Conservation (phyloP, 495 filamentous ascomycete species). For the Entonaema liquescens region DNA sequence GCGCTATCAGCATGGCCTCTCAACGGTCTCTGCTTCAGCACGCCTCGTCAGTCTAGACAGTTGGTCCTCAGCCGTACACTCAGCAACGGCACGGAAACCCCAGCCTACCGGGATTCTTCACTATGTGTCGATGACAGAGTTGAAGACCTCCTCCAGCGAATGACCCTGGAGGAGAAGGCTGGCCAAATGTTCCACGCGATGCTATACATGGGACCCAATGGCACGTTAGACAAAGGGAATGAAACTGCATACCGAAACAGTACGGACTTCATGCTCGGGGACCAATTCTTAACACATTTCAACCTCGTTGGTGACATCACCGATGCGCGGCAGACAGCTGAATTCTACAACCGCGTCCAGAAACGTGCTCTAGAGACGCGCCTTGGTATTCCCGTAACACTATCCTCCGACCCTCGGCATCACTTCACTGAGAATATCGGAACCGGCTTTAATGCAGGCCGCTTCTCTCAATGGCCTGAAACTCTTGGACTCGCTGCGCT, state of each 20-base stretch:
- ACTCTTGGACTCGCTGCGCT: constrained; percentile 43
- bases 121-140: constrained; percentile 61
- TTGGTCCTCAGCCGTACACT: not conserved
- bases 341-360: constrained; percentile 36
- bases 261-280: constrained; percentile 36
- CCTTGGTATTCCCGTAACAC: constrained; percentile 38
- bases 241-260: constrained; percentile 18
- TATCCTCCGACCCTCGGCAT: constrained; percentile 40
- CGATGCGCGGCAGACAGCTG: constrained; percentile 22
- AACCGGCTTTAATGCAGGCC: constrained; percentile 34
- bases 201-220: constrained; percentile 35
- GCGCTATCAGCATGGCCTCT: constrained; percentile 21
- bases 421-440: constrained; percentile 37
- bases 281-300: constrained; percentile 37
- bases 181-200: constrained; percentile 63
- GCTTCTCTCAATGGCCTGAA: constrained; percentile 42
- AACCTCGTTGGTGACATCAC: constrained; percentile 33
- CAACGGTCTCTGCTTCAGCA: constrained; percentile 4
- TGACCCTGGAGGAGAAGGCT: constrained; percentile 70
- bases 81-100: not conserved
- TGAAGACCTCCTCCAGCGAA: constrained; percentile 64
- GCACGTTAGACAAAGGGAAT: constrained; percentile 33
- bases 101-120: constrained; percentile 25
- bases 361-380: constrained; percentile 35
- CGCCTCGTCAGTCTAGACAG: not conserved